These are phyloP conservation scores for Carex kokanica DNA, from an alignment of 176 grass and related monocot genomes.

Conservation along the genomic window DNA sequence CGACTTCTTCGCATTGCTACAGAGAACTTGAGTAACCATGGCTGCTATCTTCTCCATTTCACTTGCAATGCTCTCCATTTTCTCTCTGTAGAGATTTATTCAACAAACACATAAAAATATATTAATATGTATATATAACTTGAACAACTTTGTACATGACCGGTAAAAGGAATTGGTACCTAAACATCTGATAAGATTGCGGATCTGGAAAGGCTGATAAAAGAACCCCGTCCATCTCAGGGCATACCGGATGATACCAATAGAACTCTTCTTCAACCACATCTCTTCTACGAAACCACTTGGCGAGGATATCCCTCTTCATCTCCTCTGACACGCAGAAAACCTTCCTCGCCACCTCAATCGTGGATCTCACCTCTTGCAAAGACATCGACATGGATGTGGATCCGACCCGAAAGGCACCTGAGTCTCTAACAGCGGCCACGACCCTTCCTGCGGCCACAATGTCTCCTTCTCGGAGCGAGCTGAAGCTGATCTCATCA, in stretches of 20 bases:
- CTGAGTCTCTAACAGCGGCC: slow-evolving; percentile 24
- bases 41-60: slow-evolving; percentile 55
- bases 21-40: slow-evolving; percentile 42
- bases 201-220: slow-evolving; percentile 22
- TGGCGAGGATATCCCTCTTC: slow-evolving; percentile 32
- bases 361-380: slow-evolving; percentile 31
- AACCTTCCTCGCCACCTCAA: slow-evolving; percentile 29
- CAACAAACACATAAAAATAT: not conserved
- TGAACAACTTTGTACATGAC: not conserved
- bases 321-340: slow-evolving; percentile 36
- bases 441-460: not conserved
- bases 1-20: slow-evolving; percentile 25
- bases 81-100: slow-evolving; percentile 40
- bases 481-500: slow-evolving; percentile 2
- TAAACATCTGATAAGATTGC: slow-evolving; percentile 44
- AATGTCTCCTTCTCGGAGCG: slow-evolving; percentile 14
- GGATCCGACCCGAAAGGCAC: slow-evolving; percentile 43
- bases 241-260: slow-evolving; percentile 36
- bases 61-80: slow-evolving; percentile 49
- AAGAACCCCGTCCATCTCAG: slow-evolving; percentile 33
- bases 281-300: slow-evolving; percentile 38
- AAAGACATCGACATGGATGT: slow-evolving; percentile 6
- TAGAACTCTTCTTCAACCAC: slow-evolving; percentile 50
- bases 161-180: slow-evolving; percentile 30
- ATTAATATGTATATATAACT: no score